Conservation (phyloP, 1,284 basidiomycete species). For the Sporisorium exsertum region DNA sequence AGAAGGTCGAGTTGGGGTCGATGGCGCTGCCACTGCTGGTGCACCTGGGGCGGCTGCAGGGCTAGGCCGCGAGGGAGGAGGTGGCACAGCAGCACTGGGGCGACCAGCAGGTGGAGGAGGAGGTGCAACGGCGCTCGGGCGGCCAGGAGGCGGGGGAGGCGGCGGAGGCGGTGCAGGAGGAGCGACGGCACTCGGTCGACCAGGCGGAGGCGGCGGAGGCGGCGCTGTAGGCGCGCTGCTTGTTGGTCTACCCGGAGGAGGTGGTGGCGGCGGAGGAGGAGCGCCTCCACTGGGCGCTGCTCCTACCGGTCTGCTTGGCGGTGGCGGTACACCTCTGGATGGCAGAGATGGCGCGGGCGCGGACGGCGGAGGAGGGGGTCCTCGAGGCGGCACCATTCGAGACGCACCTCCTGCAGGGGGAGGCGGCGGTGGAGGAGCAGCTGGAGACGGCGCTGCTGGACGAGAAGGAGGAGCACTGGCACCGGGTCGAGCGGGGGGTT, state of each 20-base stretch:
- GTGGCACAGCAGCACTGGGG: conserved; percentile 13
- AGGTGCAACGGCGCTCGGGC: conserved; percentile 9
- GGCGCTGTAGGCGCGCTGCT: conserved; percentile 21
- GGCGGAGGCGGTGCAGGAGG: conserved; percentile 35
- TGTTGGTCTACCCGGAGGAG: conserved; percentile 24
- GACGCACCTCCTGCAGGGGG: conserved; percentile 11
- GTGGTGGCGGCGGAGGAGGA: conserved; percentile 32
- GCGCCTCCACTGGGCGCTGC: conserved; percentile 17
- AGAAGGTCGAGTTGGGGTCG: conserved; percentile 23
- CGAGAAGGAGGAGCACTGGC: conserved; percentile 26
- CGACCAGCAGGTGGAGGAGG: conserved; percentile 28
- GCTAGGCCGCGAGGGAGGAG: conserved; percentile 21
- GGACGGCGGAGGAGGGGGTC: conserved; percentile 43
- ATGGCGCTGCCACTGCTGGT: conserved; percentile 11
- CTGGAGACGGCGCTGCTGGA: conserved; percentile 21
- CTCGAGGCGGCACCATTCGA: conserved; percentile 26
- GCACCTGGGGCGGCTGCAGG: conserved; percentile 11
- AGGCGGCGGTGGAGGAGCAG: conserved; percentile 34
- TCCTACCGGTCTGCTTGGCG: conserved; percentile 38
- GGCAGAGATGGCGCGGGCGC: conserved; percentile 41
- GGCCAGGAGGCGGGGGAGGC: conserved; percentile 18
- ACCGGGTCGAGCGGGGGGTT: conserved; percentile 41
- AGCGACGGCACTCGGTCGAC: conserved; percentile 28
- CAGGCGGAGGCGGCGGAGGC: conserved; percentile 39
- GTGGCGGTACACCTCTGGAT: conserved; percentile 43